A percentile compares a stretch with the other conserved stretches of the same genome.
These are phyloP conservation scores for Colletotrichum orchidophilum DNA, from an alignment of 2,329 filamentous ascomycete genomes.

Conservation along the genomic window DNA sequence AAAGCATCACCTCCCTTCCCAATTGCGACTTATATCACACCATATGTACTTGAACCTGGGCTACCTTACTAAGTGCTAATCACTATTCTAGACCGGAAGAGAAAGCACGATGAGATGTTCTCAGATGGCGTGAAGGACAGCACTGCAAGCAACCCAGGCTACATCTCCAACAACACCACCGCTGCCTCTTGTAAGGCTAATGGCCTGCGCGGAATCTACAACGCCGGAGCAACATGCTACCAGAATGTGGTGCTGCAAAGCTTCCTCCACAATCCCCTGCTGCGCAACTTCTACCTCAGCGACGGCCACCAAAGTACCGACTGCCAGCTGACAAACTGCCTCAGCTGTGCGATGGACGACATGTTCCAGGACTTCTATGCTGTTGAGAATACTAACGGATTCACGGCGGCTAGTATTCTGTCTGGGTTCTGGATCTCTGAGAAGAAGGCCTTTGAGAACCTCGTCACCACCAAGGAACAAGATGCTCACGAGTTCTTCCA, in stretches of 20 bases:
- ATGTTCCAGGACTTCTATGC: constrained; percentile 79
- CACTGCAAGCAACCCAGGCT: constrained; percentile 66
- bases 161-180: constrained; percentile 81
- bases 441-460: constrained; percentile 74
- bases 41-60: no score
- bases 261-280: constrained; percentile 90
- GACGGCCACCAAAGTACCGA: constrained; percentile 86
- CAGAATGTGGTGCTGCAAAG: constrained; percentile 96
- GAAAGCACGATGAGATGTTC: constrained; percentile 78
- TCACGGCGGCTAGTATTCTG: constrained; percentile 89
- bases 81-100: constrained; percentile 67
- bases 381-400: constrained; percentile 84
- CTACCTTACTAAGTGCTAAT: neutral
- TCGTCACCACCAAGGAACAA: constrained; percentile 93
- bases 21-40: neutral
- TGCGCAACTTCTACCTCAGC: constrained; percentile 90
- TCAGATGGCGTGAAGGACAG: constrained; percentile 69
- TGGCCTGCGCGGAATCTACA: constrained; percentile 92
- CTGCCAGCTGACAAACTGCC: constrained; percentile 71
- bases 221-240: constrained; percentile 98
- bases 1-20: constrained; percentile 9
- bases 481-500: constrained; percentile 98
- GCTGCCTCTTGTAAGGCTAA: constrained; percentile 85
- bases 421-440: constrained; percentile 91
- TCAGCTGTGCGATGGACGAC: constrained; percentile 77